These are phyloP conservation scores for Erodium texanum DNA, from an alignment of 441 rosid species.

Conservation along the genomic window DNA sequence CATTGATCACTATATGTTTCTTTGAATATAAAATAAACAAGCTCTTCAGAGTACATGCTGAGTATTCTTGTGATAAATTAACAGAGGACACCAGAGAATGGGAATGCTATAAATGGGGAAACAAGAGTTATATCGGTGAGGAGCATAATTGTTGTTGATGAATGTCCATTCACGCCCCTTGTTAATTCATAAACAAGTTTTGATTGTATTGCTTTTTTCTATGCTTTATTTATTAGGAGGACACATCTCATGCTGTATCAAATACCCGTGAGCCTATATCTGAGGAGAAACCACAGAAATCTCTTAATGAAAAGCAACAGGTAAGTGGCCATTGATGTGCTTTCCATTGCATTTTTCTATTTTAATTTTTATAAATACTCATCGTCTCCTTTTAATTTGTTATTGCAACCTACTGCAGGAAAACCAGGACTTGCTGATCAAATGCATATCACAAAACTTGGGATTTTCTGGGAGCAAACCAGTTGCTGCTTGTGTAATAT, in stretches of 20 bases:
- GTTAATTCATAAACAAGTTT: constrained; percentile 11
- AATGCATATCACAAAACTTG: constrained; percentile 84
- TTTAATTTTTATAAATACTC: constrained; percentile 9
- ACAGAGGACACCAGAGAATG: constrained; percentile 91
- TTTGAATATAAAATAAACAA: constrained; percentile 6
- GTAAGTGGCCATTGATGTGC: constrained; percentile 26
- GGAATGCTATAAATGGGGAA: constrained; percentile 67
- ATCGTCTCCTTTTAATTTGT: constrained; percentile 16
- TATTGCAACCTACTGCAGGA: constrained; percentile 46
- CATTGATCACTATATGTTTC: constrained; percentile 2
- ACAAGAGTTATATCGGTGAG: constrained; percentile 55
- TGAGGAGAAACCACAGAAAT: constrained; percentile 96
- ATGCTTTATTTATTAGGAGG: constrained; percentile 33
- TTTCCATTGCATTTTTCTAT: constrained; percentile 15
- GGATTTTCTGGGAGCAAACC: constrained; percentile 92
- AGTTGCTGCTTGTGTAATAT: constrained; percentile 91
- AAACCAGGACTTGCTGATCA: constrained; percentile 89
- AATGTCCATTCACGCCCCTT: constrained; percentile 5
- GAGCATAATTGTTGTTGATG: constrained; percentile 9
- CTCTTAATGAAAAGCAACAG: constrained; percentile 98
- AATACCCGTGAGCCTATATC: constrained; percentile 72
- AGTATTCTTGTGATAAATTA: constrained; percentile 22
- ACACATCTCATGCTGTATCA: constrained; percentile 42
- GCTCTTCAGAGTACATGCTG: constrained; percentile 21
- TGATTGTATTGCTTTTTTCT: constrained; percentile 17